Evolutionary conservation across 2,329 filamentous ascomycete genomes (phyloP).

Genomic region (Gaeumannomyces sp.): DNA sequence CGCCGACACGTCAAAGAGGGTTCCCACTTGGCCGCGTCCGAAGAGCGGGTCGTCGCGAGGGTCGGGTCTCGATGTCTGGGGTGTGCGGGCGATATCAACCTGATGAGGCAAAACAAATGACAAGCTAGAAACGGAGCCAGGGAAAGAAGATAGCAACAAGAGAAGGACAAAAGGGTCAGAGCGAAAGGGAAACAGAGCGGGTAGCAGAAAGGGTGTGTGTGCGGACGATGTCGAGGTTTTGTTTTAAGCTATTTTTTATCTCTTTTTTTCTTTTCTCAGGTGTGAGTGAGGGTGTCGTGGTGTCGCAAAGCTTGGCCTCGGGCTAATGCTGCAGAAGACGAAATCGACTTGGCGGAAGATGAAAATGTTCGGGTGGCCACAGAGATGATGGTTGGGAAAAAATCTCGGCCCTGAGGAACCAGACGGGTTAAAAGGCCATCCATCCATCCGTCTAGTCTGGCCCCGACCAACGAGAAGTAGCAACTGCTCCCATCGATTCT

Average conservation of each 20-base stretch:
- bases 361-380: not conserved
- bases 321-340: not conserved
- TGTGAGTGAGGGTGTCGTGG: too few relatives aligned
- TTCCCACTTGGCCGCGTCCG: not conserved
- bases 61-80: not conserved
- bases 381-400: not conserved
- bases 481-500: not conserved
- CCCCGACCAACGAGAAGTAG: not conserved
- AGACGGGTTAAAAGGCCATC: not conserved
- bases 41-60: slow-evolving; percentile 1
- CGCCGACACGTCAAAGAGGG: not conserved
- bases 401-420: not conserved
- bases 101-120: not conserved
- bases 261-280: not conserved
- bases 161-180: not conserved
- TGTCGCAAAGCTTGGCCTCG: not conserved
- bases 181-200: not conserved
- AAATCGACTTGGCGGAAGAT: not conserved
- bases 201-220: not conserved
- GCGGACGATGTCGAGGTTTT: not conserved
- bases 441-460: not conserved
- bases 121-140: not conserved
- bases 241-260: not conserved
- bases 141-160: not conserved
- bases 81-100: not conserved